Percentiles rank a stretch among this genome's conserved stretches.
Conservation (phyloP, 139 green algal genomes). For the Tetraselmis chui region DNA sequence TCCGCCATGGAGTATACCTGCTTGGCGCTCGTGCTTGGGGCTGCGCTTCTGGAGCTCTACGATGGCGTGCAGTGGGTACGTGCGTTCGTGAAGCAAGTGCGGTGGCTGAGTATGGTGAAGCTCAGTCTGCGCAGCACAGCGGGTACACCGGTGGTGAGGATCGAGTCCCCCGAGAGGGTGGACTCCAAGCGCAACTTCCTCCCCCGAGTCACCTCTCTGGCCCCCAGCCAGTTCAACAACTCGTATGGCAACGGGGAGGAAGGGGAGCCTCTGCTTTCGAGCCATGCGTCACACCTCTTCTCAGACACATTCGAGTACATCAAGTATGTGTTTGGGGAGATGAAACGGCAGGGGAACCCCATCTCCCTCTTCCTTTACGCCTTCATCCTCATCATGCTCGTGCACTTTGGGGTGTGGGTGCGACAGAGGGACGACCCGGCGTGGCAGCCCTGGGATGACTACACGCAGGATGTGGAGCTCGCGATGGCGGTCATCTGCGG, state of each 20-base stretch:
- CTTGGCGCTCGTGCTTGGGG: not conserved
- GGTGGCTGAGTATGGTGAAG: not conserved
- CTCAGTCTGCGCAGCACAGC: too few relatives aligned
- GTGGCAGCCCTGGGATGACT: not conserved
- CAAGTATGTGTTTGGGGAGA: not conserved
- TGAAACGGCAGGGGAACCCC: not conserved
- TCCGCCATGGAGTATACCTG: not conserved
- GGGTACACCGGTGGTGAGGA: too few relatives aligned
- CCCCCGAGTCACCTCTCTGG: too few relatives aligned
- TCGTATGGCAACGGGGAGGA: too few relatives aligned
- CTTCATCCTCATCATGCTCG: not conserved
- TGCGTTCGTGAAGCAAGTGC: not conserved
- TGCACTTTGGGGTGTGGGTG: not conserved
- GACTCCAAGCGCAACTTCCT: too few relatives aligned
- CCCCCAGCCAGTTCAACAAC: not conserved
- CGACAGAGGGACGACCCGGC: not conserved
- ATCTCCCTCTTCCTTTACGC: not conserved
- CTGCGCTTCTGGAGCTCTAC: not conserved
- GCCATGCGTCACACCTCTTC: too few relatives aligned
- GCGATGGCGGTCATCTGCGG: not conserved
- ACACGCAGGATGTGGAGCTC: slow-evolving; percentile 2
- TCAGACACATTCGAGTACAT: not conserved
- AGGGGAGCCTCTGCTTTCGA: too few relatives aligned
- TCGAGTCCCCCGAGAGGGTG: not conserved
- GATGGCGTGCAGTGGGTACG: not conserved